phyloP scores from a whole-genome alignment of 352 stramenopile species.

The Phytophthora litchii region DNA sequence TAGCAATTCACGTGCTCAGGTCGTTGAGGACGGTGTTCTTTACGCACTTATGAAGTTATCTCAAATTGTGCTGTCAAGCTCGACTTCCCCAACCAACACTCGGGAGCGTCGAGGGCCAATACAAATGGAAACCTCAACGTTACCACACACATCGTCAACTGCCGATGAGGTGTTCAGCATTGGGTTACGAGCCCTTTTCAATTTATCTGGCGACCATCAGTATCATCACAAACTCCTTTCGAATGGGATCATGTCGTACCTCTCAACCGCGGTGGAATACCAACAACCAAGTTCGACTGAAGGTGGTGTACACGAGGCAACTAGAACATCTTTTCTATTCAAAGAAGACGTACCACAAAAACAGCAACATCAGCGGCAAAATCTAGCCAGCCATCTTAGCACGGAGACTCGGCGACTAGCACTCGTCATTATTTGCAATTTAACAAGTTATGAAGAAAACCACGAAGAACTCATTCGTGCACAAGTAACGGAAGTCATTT shows the following conservation, averaged over 20 bases:
- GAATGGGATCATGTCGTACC: slow-evolving; percentile 75
- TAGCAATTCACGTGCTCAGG: slow-evolving; percentile 49
- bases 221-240: slow-evolving; percentile 75
- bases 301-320: background rate
- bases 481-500: slow-evolving; percentile 71
- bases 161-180: slow-evolving; percentile 73
- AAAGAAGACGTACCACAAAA: slow-evolving; percentile 4
- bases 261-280: slow-evolving; percentile 53
- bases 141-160: slow-evolving; percentile 8
- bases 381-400: slow-evolving; percentile 27
- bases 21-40: slow-evolving; percentile 76
- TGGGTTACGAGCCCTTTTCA: slow-evolving; percentile 77
- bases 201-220: slow-evolving; percentile 68
- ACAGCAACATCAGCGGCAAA: slow-evolving; percentile 14
- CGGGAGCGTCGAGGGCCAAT: slow-evolving; percentile 7
- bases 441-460: slow-evolving; percentile 77
- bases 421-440: slow-evolving; percentile 78
- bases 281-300: slow-evolving; percentile 14
- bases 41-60: slow-evolving; percentile 86
- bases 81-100: background rate
- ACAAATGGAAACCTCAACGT: background rate
- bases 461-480: slow-evolving; percentile 83
- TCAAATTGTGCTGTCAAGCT: slow-evolving; percentile 51
- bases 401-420: slow-evolving; percentile 57
- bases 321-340: slow-evolving; percentile 23